Evolutionary conservation across 2,329 filamentous ascomycete species (phyloP), one percentile per base, ranked within the genome.

Genomic region (Paracoccidioides brasiliensis): DNA sequence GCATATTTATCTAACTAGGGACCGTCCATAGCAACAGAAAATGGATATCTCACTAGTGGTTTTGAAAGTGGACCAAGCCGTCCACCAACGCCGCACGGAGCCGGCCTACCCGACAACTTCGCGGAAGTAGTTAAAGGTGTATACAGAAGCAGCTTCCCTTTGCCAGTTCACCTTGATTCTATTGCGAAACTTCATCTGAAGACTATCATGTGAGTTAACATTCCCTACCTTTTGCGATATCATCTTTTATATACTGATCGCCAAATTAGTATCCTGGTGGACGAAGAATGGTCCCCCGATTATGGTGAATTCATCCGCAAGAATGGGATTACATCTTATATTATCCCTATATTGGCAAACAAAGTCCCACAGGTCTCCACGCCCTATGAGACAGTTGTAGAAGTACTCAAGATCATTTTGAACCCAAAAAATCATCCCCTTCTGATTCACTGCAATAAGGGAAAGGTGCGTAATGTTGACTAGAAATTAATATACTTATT

Each of bases 401-500:
- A 80, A 6, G 88, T 91, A 48, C 76, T 95, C 30, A 75, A 80
- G 10, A 73, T 91, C 44, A 79, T 91, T 43, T 76, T 91, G 54
- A 80, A 94, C 64, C 78, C 78, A 51, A 71, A 76, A 38, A 89
- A 94, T 59, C 83, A 93, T 61, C 90, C 90, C 0, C 71, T 96
- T 9, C 77, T 95, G 42, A 80, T 96, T 49, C 90, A 96, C 70
- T 96, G 90, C 78, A 96, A 95, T 67, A 90, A 95, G 63, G 90
- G 90, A 67, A 93, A 84, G 72, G 81, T 83, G 70, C 60, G 72
- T 55, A 30, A 52, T 45, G 14, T 28, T 22, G 15, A 4, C 40
- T 48, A 44, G 48, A 9, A 28, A 37, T 14, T 22, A 22, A 30
- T 44, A 40, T 30, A 22, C 14, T 40, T 10, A 10, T 52, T 30